A percentile compares a stretch with the other conserved stretches of the same genome.
Conservation (phyloP, 2,329 filamentous ascomycete genomes). For the Neonectria faginata region DNA sequence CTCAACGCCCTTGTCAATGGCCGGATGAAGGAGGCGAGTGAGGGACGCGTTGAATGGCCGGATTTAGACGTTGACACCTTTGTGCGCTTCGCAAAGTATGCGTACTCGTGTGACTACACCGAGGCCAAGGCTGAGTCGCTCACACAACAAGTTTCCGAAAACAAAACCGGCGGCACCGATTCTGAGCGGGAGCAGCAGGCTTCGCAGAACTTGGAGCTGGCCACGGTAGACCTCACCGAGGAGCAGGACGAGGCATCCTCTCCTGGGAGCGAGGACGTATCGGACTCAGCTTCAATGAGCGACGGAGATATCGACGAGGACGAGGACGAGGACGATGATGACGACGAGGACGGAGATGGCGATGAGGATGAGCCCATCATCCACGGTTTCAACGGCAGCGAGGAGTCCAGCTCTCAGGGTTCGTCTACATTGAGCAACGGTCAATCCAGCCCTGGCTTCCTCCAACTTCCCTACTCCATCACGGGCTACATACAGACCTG, state of each 20-base stretch:
- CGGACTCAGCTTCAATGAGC: slow-evolving; percentile 6
- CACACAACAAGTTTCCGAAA: background rate
- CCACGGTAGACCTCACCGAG: slow-evolving; percentile 13
- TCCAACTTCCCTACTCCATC: slow-evolving; percentile 31
- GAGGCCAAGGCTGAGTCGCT: slow-evolving; percentile 33
- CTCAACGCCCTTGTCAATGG: slow-evolving; percentile 43
- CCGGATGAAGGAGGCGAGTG: slow-evolving; percentile 41
- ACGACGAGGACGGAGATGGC: slow-evolving; percentile 5
- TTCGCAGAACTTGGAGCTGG: background rate
- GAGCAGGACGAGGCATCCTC: slow-evolving; percentile 3
- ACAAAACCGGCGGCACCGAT: background rate
- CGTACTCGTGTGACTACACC: slow-evolving; percentile 41
- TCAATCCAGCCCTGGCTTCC: background rate
- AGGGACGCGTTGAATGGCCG: slow-evolving; percentile 41
- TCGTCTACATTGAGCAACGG: slow-evolving; percentile 29
- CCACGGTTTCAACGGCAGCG: background rate
- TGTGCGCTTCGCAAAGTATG: slow-evolving; percentile 44
- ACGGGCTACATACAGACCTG: slow-evolving; percentile 19
- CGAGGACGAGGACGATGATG: slow-evolving; percentile 13
- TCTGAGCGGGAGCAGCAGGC: background rate
- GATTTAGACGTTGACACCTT: slow-evolving; percentile 45
- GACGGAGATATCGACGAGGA: slow-evolving; percentile 9
- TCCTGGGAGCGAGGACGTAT: background rate
- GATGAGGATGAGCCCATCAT: background rate
- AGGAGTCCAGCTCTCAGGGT: background rate